These are phyloP conservation scores for Rhodotorula glutinis DNA, from an alignment of 1,284 basidiomycete genomes.

Conservation along the genomic window DNA sequence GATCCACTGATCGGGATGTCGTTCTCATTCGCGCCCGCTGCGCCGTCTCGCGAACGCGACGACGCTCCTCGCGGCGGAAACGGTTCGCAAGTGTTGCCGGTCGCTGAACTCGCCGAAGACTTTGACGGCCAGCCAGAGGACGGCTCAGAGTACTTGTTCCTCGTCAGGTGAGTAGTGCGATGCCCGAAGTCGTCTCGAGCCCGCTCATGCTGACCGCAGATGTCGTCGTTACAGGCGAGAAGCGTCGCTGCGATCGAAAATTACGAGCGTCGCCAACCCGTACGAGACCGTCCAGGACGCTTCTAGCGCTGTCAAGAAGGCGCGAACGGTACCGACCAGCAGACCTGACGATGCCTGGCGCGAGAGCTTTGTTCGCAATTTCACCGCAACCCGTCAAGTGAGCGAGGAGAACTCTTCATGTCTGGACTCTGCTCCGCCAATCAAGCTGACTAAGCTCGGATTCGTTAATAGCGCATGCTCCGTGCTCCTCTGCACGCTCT, in stretches of 20 bases:
- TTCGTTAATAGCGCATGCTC: neutral
- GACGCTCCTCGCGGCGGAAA: slow-evolving; percentile 40
- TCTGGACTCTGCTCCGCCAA: neutral
- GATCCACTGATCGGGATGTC: slow-evolving; percentile 32
- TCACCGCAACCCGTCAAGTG: slow-evolving; percentile 23
- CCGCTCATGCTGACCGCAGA: neutral
- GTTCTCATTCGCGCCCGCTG: slow-evolving; percentile 14
- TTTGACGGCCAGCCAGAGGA: slow-evolving; percentile 62
- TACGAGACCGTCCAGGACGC: slow-evolving; percentile 11
- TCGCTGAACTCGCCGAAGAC: slow-evolving; percentile 40
- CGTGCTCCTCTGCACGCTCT: slow-evolving; percentile 3
- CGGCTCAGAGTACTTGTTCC: slow-evolving; percentile 61
- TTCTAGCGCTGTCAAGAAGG: neutral
- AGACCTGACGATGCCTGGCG: slow-evolving; percentile 36
- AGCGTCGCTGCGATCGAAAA: slow-evolving; percentile 20
- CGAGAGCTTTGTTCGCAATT: slow-evolving; percentile 32
- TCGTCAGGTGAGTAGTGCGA: slow-evolving; percentile 45
- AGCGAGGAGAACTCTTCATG: neutral
- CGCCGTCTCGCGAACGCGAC: slow-evolving; percentile 1
- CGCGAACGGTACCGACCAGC: neutral
- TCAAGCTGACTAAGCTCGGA: neutral
- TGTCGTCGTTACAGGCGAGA: slow-evolving; percentile 26
- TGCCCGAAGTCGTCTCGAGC: neutral
- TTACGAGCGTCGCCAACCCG: slow-evolving; percentile 36
- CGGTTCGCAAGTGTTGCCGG: slow-evolving; percentile 43